Conservation (phyloP, 164 flowering plant species). For the Vitis amurensis region DNA sequence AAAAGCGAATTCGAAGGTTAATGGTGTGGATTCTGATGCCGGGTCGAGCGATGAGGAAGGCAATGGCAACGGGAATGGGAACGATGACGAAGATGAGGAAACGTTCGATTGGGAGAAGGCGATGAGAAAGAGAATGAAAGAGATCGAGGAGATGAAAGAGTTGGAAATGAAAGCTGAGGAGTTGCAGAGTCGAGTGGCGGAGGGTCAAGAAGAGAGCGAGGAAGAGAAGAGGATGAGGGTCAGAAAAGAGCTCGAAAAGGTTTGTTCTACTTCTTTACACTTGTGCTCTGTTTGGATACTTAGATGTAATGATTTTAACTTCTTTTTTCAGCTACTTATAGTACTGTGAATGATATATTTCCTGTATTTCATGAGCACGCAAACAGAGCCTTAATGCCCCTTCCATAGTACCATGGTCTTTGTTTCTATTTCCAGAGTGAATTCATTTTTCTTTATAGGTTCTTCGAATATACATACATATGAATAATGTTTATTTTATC, state of each 20-base stretch:
- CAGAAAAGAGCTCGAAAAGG: slow-evolving; percentile 89
- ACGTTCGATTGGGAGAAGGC: slow-evolving; percentile 61
- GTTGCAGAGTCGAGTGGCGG: slow-evolving; percentile 55
- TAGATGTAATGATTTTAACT: background rate
- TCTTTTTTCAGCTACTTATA: background rate
- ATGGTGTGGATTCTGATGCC: slow-evolving; percentile 57
- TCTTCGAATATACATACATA: too few relatives aligned
- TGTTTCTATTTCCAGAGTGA: too few relatives aligned
- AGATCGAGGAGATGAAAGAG: slow-evolving; percentile 85
- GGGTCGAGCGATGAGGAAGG: slow-evolving; percentile 59
- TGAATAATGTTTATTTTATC: too few relatives aligned
- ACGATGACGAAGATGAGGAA: slow-evolving; percentile 37
- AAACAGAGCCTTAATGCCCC: too few relatives aligned
- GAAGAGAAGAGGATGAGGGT: slow-evolving; percentile 84
- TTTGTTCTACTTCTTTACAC: slow-evolving; percentile 11
- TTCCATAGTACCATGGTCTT: too few relatives aligned
- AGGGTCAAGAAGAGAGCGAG: slow-evolving; percentile 59
- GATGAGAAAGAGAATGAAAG: slow-evolving; percentile 78
- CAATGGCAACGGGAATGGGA: slow-evolving; percentile 36
- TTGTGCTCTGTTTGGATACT: background rate
- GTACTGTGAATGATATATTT: too few relatives aligned
- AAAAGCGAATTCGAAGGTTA: slow-evolving; percentile 40
- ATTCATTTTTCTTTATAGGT: too few relatives aligned
- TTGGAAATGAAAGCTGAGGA: slow-evolving; percentile 89
- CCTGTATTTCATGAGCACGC: too few relatives aligned